These are phyloP conservation scores for Candida neerlandica DNA, from an alignment of 1,139 yeast species.

Conservation along the genomic window DNA sequence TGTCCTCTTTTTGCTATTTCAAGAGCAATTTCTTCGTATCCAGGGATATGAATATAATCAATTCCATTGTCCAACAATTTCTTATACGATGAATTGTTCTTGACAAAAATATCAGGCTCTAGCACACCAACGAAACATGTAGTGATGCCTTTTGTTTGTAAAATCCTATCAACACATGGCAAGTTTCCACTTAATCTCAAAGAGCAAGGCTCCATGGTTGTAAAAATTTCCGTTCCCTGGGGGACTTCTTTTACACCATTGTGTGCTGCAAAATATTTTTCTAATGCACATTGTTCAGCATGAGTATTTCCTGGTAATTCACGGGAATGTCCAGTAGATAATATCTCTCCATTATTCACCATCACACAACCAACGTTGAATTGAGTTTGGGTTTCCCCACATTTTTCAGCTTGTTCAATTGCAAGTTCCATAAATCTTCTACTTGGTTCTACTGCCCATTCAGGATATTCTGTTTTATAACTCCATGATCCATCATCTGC, in stretches of 20 bases:
- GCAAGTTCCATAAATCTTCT: conserved; percentile 64
- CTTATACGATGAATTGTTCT: conserved; percentile 66
- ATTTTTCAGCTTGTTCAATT: conserved; percentile 72
- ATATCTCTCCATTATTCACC: conserved; percentile 62
- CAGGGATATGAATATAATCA: conserved; percentile 79
- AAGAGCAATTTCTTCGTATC: conserved; percentile 74
- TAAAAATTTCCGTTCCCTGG: conserved; percentile 77
- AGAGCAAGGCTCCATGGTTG: conserved; percentile 98
- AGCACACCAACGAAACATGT: conserved; percentile 89
- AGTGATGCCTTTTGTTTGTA: conserved; percentile 51
- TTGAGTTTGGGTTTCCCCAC: conserved; percentile 83
- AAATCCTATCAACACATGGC: conserved; percentile 84
- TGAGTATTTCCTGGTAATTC: conserved; percentile 96
- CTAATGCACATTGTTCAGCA: conserved; percentile 94
- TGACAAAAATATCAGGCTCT: conserved; percentile 88
- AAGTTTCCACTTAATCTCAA: conserved; percentile 83
- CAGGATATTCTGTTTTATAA: conserved; percentile 78
- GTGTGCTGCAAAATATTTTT: conserved; percentile 55
- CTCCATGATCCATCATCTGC: conserved; percentile 66
- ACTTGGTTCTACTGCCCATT: conserved; percentile 76
- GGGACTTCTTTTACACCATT: conserved; percentile 56
- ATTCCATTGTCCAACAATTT: conserved; percentile 59
- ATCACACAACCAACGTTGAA: conserved; percentile 93
- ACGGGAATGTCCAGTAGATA: conserved; percentile 84
- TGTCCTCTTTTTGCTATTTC: conserved; percentile 81